Base-by-base conservation (phyloP, 2,329 filamentous ascomycete genomes). In the Lomentospora prolificans region DNA sequence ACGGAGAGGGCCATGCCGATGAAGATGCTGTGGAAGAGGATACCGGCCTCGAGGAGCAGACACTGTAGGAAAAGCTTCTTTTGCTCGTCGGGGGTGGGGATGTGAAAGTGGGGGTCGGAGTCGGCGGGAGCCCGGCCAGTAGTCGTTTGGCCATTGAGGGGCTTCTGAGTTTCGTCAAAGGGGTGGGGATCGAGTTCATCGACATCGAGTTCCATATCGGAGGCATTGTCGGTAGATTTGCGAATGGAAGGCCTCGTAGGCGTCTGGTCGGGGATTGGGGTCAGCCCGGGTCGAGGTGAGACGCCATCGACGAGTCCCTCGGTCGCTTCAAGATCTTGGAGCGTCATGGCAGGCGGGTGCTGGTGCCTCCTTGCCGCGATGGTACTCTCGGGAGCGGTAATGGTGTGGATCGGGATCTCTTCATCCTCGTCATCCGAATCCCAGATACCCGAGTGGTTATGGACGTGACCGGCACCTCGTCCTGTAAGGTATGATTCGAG, bases 401-500 rank as follows among this genome's bases (percentile, higher is more conserved):
- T 24, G 17, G 14, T n/a, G 10, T 61, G 63, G 5, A 67, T 60
- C 6, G 63, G 61, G 31, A 64, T 63, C 25, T 67, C 61, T 28
- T 65, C 68, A 10, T 70, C 71, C 27, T 64, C 67, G 30, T 74
- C 72, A 14, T 74, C 71, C 3, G 75, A 74, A 31, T 78, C 76
- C 71, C 75, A 79, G 31, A 69, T 68, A 9, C 65, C 65, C 56
- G 73, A 73, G 60, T 84, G 81, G 1, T 78, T 76, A 63, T 85
- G 79, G 1, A 79, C 79, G 63, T 83, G 82, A 1, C 80, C 75
- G 1, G 82, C 83, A 46, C 82, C 82, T 56, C 81, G 72, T 2
- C 85, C 87, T 0, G 90, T 90, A 62, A 97, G 85, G 67, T 90
- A 90, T 72, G 94, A 95, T 69, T 97, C 92, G 54, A 96, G 79